Evolutionary conservation across 768 basidiomycete species (phyloP).

Genomic region (Rhodotorula graminis): DNA sequence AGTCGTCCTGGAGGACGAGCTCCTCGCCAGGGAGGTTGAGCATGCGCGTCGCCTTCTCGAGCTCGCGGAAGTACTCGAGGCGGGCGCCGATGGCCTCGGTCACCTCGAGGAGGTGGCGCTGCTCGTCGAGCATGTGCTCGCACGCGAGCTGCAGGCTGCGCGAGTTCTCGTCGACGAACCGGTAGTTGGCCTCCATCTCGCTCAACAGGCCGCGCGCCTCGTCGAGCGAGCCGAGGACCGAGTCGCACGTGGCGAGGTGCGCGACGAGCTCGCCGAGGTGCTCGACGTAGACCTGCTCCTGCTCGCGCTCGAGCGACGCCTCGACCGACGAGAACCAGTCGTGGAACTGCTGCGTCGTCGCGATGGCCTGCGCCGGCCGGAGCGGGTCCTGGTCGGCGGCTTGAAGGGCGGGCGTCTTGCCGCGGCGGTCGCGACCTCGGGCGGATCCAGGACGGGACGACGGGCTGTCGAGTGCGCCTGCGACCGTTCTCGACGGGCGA

Average conservation of each 20-base stretch:
- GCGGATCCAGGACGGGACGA: not conserved
- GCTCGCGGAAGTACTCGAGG: conserved; percentile 88
- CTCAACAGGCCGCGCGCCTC: conserved; percentile 69
- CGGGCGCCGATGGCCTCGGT: conserved; percentile 77
- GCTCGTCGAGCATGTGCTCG: conserved; percentile 78
- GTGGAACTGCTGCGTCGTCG: conserved; percentile 91
- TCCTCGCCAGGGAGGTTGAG: conserved; percentile 90
- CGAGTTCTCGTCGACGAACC: conserved; percentile 86
- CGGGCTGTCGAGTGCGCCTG: too few relatives aligned
- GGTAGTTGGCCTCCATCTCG: conserved; percentile 77
- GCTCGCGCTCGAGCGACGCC: conserved; percentile 81
- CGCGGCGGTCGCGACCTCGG: not conserved
- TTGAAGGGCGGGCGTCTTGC: not conserved
- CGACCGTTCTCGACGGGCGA: conserved; percentile 2
- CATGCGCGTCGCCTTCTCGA: conserved; percentile 87
- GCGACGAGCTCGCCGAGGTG: conserved; percentile 71
- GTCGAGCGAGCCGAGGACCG: conserved; percentile 64
- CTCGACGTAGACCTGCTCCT: conserved; percentile 84
- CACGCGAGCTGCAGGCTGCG: conserved; percentile 85
- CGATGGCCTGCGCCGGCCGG: conserved; percentile 54
- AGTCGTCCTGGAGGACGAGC: conserved; percentile 82
- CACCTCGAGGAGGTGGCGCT: conserved; percentile 72
- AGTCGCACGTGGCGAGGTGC: conserved; percentile 72
- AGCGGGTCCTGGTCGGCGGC: not conserved
- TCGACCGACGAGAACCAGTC: conserved; percentile 93